Base-by-base conservation (phyloP, 345 rosid genomes). In the Gossypium thurberi region DNA sequence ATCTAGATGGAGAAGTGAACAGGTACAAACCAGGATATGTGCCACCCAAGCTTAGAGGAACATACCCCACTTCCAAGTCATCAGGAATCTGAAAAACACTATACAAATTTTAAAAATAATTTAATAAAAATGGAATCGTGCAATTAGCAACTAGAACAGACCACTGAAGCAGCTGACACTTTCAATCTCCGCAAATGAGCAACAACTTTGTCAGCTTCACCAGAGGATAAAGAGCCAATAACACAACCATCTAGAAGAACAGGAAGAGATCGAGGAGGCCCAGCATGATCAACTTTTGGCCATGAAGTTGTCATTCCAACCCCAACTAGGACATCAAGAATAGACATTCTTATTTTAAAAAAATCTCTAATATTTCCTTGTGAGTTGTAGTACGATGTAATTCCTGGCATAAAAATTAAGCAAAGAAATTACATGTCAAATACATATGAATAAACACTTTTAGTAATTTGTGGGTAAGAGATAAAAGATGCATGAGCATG, bases 31-130 rank as follows among this genome's bases (percentile, higher is more conserved):
- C 98, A 81, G 99, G 99, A 85, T 82, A 92, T 62, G 98, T 85
- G 60, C 98, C 98, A 72, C 94, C 92, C 81, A 87, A 84, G 83
- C 94, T 92, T 79, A 88, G 73, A 80, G 99, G 99, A 78, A 90
- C 87, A 81, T 92, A 89, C 75, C 99, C 99, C 61, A 95, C 92
- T 84, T 95, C 99, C 60, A 95, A 88, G 82, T 95, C 97, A 75
- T 84, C 87, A 68, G 96, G 98, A 78, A 92, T 89, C 99, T 95
- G 88, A 77, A 82, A 67, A 21, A 80, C 18, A 37, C 13, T 40
- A 26, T 60, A 63, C 20, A 51, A 23, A 15, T 25, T 26, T 50
- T 68, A 50, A 44, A 26, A 60, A 14, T 25, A 25, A 26, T 21
- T n/a, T 47, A 17, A 58, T 13, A 60, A 59, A 25, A 51, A 33